A percentile compares a stretch with the other conserved stretches of the same genome.
phyloP scores from a whole-genome alignment of 1,284 basidiomycete species.

The Cryptococcus neoformans region DNA sequence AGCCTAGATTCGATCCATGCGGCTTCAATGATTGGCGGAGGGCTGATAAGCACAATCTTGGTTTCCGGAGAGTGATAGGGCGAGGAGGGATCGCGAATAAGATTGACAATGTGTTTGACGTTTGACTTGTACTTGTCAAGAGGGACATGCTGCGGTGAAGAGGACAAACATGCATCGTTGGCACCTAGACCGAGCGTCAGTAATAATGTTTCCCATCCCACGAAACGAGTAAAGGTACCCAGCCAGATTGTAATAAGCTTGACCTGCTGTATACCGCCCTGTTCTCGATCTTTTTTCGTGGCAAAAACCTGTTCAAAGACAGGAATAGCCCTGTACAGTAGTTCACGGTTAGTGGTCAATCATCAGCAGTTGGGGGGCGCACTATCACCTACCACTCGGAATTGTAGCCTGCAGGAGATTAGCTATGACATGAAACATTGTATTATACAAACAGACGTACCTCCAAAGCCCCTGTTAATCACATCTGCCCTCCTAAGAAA shows the following conservation, averaged over 20 bases:
- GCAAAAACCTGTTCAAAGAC: conserved; percentile 69
- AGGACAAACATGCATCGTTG: conserved; percentile 68
- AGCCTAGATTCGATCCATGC: conserved; percentile 53
- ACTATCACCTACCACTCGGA: conserved; percentile 58
- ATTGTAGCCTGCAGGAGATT: conserved; percentile 61
- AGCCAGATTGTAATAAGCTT: conserved; percentile 80
- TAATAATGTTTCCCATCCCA: too few species aligned
- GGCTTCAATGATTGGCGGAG: conserved; percentile 71
- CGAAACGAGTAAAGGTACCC: conserved; percentile 50
- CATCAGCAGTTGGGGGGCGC: not conserved
- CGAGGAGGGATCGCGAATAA: conserved; percentile 62
- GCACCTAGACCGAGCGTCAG: conserved; percentile 50
- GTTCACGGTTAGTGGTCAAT: not conserved
- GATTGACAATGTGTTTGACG: conserved; percentile 60
- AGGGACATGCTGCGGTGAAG: conserved; percentile 55
- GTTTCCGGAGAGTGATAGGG: conserved; percentile 69
- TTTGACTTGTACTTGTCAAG: conserved; percentile 65
- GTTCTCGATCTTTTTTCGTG: conserved; percentile 54
- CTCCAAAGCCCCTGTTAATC: conserved; percentile 65
- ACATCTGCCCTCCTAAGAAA: conserved; percentile 78
- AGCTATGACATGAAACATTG: not conserved
- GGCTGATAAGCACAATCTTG: conserved; percentile 72
- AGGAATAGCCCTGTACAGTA: conserved; percentile 58
- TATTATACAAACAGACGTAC: conserved; percentile 17
- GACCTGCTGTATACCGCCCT: conserved; percentile 57